Base-by-base conservation (phyloP, 306 rosid genomes). In the Dalbergia oliveri region DNA sequence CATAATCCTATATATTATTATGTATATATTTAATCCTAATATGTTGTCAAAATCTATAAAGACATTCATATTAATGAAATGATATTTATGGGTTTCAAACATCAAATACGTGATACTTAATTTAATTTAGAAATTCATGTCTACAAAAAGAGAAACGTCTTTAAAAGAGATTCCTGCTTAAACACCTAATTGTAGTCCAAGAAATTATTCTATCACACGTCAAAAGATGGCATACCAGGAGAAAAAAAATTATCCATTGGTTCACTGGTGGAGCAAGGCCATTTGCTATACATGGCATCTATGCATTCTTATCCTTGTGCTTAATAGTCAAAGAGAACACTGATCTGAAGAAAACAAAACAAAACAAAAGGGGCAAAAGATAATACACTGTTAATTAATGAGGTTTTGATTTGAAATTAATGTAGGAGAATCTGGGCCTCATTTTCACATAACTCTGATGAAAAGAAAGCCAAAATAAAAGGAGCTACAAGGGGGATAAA, bases 381-480 rank as follows among this genome's bases (percentile, higher is more conserved):
- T 82, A 77, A 79, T 37, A 66, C 69, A 61, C 21, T 33, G 75
- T 77, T 75, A 62, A 67, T 73, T 75, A 62, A 75, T 73, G 47
- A 80, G 67, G 82, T 71, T 69, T 77, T 85, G 79, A 80, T 83
- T 76, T 84, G 69, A 76, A 82, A 79, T 75, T 78, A 6, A 4
- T 4, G 77, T 19, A 71, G 64, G 80, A 85, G 85, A 83, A 87
- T 87, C 85, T 56, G 79, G 39, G 73, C 64, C 72, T 81, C 45
- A 81, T 81, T 84, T 72, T 76, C 72, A 8, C 80, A 67, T 43
- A 82, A 45, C 74, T 75, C 56, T 21, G 6, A 66, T 66, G 82
- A 73, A 76, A 66, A 74, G 75, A 78, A 86, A 73, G 86, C 7
- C 14, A 69, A 79, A 77, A 83, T 34, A 83, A 72, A 84, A 80